Conservation (phyloP, 1,139 yeast genomes). For the Debaryomyces fabryi region DNA sequence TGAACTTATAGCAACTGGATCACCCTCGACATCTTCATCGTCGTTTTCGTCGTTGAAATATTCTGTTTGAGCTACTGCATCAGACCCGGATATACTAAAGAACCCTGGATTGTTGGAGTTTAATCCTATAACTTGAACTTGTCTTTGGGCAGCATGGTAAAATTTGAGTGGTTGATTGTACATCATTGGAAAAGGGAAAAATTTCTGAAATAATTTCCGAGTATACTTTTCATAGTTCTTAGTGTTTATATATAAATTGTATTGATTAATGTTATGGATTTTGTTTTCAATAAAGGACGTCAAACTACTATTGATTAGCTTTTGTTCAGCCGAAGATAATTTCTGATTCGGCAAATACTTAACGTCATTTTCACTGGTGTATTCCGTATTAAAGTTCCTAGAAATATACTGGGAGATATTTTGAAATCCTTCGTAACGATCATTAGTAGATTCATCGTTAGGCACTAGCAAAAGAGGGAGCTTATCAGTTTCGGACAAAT, state of each 20-base stretch:
- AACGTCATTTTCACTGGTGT: constrained; percentile 1
- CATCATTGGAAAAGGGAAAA: constrained; percentile 85
- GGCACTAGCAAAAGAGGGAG: constrained; percentile 57
- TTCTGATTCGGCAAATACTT: not conserved
- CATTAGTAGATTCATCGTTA: constrained; percentile 16
- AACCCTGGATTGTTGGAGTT: constrained; percentile 33
- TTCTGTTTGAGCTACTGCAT: constrained; percentile 32
- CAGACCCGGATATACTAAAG: constrained; percentile 25
- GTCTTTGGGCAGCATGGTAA: constrained; percentile 49
- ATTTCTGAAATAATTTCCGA: constrained; percentile 57
- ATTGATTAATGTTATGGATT: constrained; percentile 55
- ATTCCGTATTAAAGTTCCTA: constrained; percentile 26
- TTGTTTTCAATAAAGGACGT: constrained; percentile 40
- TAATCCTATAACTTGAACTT: constrained; percentile 46
- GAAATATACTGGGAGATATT: constrained; percentile 41
- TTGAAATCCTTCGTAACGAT: constrained; percentile 48
- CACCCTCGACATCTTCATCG: constrained; percentile 24
- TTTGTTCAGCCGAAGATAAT: constrained; percentile 14
- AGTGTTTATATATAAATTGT: constrained; percentile 61
- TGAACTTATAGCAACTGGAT: constrained; percentile 50
- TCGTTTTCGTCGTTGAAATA: constrained; percentile 26
- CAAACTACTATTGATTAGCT: constrained; percentile 28
- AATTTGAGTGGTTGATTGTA: constrained; percentile 70
- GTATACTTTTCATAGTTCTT: constrained; percentile 68
- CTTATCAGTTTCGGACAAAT: constrained; percentile 51